Conservation (phyloP, 2,329 filamentous ascomycete genomes). For the Venturia carpophila region DNA sequence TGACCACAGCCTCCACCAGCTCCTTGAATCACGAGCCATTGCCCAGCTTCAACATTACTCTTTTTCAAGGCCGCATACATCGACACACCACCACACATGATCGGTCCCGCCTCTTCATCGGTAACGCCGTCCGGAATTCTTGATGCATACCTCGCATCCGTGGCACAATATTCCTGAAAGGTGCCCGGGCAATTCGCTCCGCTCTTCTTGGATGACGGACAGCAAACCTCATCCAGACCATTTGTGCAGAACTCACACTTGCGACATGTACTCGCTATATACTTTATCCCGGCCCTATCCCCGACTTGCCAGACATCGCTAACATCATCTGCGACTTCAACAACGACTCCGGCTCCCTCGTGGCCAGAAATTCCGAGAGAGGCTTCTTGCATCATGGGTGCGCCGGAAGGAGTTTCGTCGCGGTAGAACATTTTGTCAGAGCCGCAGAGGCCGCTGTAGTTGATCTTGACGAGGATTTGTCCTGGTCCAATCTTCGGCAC, state of each 20-base stretch:
- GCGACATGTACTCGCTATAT: slow-evolving; percentile 84
- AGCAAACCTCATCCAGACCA: slow-evolving; percentile 43
- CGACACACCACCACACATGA: slow-evolving; percentile 79
- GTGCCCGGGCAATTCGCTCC: slow-evolving; percentile 89
- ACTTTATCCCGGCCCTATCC: slow-evolving; percentile 74
- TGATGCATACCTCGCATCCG: slow-evolving; percentile 79
- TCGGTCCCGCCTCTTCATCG: slow-evolving; percentile 69
- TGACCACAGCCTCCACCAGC: slow-evolving; percentile 76
- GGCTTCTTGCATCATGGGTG: slow-evolving; percentile 56
- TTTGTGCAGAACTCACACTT: slow-evolving; percentile 68
- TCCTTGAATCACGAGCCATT: slow-evolving; percentile 76
- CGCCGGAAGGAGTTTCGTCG: slow-evolving; percentile 70
- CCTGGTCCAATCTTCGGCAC: slow-evolving; percentile 75
- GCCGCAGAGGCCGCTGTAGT: slow-evolving; percentile 85
- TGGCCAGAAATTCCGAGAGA: slow-evolving; percentile 58
- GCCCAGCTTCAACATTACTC: slow-evolving; percentile 63
- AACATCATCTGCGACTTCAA: slow-evolving; percentile 70
- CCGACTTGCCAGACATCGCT: slow-evolving; percentile 58
- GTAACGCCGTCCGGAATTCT: slow-evolving; percentile 71
- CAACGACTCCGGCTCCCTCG: slow-evolving; percentile 73
- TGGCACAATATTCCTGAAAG: slow-evolving; percentile 89
- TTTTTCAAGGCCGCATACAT: slow-evolving; percentile 88
- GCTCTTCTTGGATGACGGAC: slow-evolving; percentile 63
- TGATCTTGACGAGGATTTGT: slow-evolving; percentile 86
- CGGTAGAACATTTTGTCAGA: slow-evolving; percentile 75